Evolutionary conservation across 495 filamentous ascomycete species (phyloP).

Genomic region (Ascobolus immersus): DNA sequence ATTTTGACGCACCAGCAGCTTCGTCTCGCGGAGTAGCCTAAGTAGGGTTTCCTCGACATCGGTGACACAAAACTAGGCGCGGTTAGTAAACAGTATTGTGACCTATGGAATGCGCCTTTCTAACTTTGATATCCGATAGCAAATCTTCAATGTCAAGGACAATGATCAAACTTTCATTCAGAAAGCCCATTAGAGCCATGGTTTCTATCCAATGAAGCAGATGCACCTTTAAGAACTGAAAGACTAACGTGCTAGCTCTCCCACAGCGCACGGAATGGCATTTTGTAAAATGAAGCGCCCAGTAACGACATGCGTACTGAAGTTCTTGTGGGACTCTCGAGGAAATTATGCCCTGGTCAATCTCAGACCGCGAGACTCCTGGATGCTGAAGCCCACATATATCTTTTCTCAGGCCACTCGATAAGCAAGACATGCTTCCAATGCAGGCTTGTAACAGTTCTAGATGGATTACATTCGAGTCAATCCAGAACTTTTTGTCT

Average conservation of each 20-base stretch:
- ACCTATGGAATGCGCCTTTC: too few species aligned
- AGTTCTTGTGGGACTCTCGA: conserved; percentile 14
- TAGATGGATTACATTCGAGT: conserved; percentile 9
- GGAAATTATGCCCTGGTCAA: conserved; percentile 9
- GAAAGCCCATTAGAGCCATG: conserved; percentile 17
- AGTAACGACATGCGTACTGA: conserved; percentile 24
- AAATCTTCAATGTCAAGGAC: conserved; percentile 9
- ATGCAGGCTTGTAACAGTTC: conserved; percentile 14
- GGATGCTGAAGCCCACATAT: conserved; percentile 18
- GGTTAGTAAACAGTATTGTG: too few species aligned
- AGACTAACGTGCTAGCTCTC: conserved; percentile 8
- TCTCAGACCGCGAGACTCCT: conserved; percentile 9
- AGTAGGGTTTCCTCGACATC: too few species aligned
- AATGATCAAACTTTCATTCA: conserved; percentile 13
- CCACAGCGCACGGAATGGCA: conserved; percentile 11
- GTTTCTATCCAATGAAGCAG: conserved; percentile 25
- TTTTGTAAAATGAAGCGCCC: conserved; percentile 22
- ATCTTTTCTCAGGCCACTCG: conserved; percentile 14
- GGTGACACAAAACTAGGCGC: too few species aligned
- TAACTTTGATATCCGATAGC: conserved; percentile 7
- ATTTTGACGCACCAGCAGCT: conserved; percentile 14
- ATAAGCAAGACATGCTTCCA: conserved; percentile 16
- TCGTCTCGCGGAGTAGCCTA: conserved; percentile 5
- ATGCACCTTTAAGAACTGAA: conserved; percentile 19
- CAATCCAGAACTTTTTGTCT: conserved; percentile 14